Base-by-base conservation (phyloP, 2,329 filamentous ascomycete species). In the Aspergillus neotritici region DNA sequence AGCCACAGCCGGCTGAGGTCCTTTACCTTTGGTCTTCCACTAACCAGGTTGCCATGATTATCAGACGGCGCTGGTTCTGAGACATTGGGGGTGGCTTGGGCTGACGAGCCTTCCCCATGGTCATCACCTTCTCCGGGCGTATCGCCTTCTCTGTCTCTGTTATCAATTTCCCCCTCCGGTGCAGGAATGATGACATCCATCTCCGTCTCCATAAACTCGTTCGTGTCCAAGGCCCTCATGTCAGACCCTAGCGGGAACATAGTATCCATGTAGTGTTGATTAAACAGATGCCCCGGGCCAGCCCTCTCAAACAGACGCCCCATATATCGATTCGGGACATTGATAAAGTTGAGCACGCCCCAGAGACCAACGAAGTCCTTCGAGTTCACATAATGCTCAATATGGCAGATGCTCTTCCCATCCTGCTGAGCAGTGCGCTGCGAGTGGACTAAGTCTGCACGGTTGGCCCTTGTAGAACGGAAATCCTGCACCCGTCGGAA, bases 341-440 rank as follows among this genome's bases (percentile, higher is more conserved):
- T 64, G 2, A 74, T 72, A 57, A 86, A 88, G 60, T 86, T 77
- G 30, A 91, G 69, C 5, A 89, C 79, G 1, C 87, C 87, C 75
- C 84, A 87, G 8, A 81, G 69, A 4, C 85, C 77, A 2, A 91
- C 85, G 52, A 87, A 86, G 55, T 93, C 87, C 12, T 73, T 76
- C 7, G 75, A 76, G 58, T 90, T 85, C 3, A 82, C 83, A 56
- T 90, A 93, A 63, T 93, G 87, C 64, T 93, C 87, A 31, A 93
- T 83, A 51, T 89, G 76, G 5, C 77, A 74, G 40, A 91, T 82
- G 3, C 77, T 77, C 32, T 51, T 43, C 8, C 34, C 40, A 5
- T 15, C 36, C 32, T 9, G 46, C 28, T 42, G 40, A 34, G n/a
- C 14, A 36, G 34, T 4, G 0, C 64, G 21, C 63, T 9, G 60